Conservation (phyloP, 495 filamentous ascomycete species). For the Penicillium ucsense region DNA sequence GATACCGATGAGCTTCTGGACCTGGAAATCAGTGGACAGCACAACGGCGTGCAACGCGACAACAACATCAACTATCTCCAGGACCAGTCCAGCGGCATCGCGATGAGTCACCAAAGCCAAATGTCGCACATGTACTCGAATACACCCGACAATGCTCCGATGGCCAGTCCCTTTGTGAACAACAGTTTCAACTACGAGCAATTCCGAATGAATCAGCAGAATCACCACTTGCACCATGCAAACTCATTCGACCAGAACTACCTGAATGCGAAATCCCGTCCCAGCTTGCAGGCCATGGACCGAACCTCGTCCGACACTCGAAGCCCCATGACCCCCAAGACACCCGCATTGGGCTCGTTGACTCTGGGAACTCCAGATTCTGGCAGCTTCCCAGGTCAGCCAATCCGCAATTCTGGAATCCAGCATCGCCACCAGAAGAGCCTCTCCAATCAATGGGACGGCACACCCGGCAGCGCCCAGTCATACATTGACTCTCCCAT, state of each 20-base stretch:
- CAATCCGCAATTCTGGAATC: constrained; percentile 51
- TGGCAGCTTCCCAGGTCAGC: constrained; percentile 62
- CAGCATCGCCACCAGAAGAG: constrained; percentile 70
- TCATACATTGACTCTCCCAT: constrained; percentile 79
- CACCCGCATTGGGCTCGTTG: constrained; percentile 48
- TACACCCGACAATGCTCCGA: constrained; percentile 79
- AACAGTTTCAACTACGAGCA: constrained; percentile 61
- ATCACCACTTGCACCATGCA: constrained; percentile 39
- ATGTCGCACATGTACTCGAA: constrained; percentile 71
- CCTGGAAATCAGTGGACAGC: constrained; percentile 40
- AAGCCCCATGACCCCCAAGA: constrained; percentile 75
- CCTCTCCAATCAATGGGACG: constrained; percentile 72
- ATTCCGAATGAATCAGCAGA: constrained; percentile 52
- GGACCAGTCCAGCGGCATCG: constrained; percentile 37
- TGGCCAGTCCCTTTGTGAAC: constrained; percentile 76
- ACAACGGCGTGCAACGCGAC: constrained; percentile 25
- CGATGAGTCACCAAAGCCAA: constrained; percentile 42
- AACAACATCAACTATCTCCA: constrained; percentile 36
- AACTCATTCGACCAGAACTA: constrained; percentile 47
- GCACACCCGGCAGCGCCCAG: constrained; percentile 65
- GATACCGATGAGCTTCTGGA: constrained; percentile 45
- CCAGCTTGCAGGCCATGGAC: constrained; percentile 53
- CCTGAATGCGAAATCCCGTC: constrained; percentile 42
- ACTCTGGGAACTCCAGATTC: constrained; percentile 55
- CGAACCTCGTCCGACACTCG: constrained; percentile 59